Percentiles rank a stretch among this genome's conserved stretches.
Evolutionary conservation across 169 alveolate genomes (phyloP).

Genomic region (Eimeria necatrix): DNA sequence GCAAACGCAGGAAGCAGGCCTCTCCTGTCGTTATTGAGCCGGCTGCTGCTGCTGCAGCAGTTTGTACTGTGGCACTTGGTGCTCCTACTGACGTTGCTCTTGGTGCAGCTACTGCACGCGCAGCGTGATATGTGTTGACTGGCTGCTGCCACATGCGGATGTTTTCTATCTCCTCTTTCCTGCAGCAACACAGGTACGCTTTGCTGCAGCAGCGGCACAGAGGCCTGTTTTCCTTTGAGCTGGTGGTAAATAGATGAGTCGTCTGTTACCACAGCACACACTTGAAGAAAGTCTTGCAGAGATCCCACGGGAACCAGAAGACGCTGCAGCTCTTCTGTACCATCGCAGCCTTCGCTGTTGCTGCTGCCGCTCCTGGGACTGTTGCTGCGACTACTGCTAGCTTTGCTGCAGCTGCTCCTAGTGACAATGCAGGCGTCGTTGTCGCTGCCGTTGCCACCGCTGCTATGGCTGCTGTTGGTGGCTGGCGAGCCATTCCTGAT

Average conservation of each 20-base stretch:
- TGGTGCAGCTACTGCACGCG: not conserved
- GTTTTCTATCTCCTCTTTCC: not conserved
- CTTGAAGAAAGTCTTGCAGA: not conserved
- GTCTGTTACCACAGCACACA: not conserved
- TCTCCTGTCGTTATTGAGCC: not conserved
- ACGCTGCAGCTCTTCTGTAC: not conserved
- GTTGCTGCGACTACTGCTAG: not conserved
- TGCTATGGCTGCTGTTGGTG: not conserved
- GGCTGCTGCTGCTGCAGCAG: not conserved
- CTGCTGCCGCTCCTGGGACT: not conserved
- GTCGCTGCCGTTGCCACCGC: not conserved
- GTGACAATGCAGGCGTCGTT: not conserved
- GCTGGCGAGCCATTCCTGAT: not conserved
- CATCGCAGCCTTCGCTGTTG: not conserved
- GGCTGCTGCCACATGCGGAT: constrained; percentile 34
- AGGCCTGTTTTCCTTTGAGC: not conserved
- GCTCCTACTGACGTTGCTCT: not conserved
- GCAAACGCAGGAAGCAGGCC: constrained; percentile 1
- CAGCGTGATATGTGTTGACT: not conserved
- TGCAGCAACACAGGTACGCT: constrained; percentile 24
- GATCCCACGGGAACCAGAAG: constrained; percentile 3
- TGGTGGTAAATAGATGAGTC: not conserved
- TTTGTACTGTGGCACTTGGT: not conserved
- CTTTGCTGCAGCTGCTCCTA: not conserved
- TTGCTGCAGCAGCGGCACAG: not conserved